Base-by-base conservation (phyloP, 805 yeast genomes). In the Candida vaughaniae region DNA sequence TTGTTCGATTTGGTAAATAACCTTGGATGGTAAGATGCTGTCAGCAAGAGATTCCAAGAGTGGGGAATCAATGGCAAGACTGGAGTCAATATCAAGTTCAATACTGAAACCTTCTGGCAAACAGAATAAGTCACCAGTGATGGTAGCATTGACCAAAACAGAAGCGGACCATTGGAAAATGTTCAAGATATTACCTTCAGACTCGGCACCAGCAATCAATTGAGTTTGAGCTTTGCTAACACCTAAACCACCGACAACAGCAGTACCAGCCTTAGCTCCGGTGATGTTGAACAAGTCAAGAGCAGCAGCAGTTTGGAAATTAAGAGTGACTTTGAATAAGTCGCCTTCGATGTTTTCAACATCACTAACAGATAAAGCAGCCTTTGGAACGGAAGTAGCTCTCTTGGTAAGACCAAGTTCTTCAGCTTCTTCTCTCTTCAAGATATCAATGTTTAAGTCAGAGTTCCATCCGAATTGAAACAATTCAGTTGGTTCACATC, bases 81-180 rank as follows among this genome's bases (percentile, higher is more conserved):
- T 26, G 12, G 29, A 33, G 29, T 36, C 36, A 12, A 42, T 18
- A 16, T 39, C 14, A 22, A 45, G 22, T 7, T 39, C 33, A 41
- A 57, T 49, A 22, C 39, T 36, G 42, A 57, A 56, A 29, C 44
- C 52, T 16, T 38, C 35, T 33, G 63, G 63, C 35, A 57, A 51
- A 52, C 61, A 56, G 51, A 47, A 52, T 36, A 50, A 44, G 22
- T 45, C 43, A 30, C 44, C 37, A 15, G 31, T 18, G 14, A 37
- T 25, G 11, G 38, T 31, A 37, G 61, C 56, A 33, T 47, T 40
- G 18, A 58, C 55, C 14, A 52, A 38, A 32, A 56, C 22, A 15
- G 55, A 36, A 30, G 56, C 47, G 32, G 59, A 51, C 61, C 61
- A 56, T 40, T 49, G 41, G 39, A 49, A 48, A 22, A 47, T 35